Evolutionary conservation across 2,329 filamentous ascomycete genomes (phyloP).

Genomic region (Penicillium expansum): DNA sequence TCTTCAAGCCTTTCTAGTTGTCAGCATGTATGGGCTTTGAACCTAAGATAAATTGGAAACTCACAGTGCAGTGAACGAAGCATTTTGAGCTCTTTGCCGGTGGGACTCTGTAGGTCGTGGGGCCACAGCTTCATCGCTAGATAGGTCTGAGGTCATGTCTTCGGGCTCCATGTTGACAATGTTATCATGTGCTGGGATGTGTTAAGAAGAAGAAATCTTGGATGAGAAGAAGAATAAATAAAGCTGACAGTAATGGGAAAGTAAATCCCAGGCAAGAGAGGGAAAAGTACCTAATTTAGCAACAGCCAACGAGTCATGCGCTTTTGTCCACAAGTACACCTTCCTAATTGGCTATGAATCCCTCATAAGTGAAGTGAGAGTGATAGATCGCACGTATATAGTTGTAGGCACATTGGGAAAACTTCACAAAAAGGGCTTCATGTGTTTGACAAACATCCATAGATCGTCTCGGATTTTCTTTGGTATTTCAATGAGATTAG

Average conservation of each 20-base stretch:
- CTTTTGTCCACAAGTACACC: background rate
- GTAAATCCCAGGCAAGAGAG: background rate
- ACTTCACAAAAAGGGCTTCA: too few relatives aligned
- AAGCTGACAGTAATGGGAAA: too few relatives aligned
- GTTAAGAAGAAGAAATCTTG: background rate
- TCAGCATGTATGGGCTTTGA: background rate
- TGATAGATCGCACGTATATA: background rate
- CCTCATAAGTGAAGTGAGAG: background rate
- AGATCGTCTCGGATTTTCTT: background rate
- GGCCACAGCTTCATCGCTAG: conserved; percentile 23
- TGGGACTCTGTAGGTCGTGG: background rate
- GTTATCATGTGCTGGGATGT: background rate
- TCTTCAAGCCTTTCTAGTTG: conserved; percentile 36
- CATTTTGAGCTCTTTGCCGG: conserved; percentile 45
- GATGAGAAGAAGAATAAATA: background rate
- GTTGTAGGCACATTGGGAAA: background rate
- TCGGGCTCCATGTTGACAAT: conserved; percentile 1
- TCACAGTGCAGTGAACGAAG: conserved; percentile 50
- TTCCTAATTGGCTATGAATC: background rate
- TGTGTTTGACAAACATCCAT: background rate
- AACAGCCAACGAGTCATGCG: background rate
- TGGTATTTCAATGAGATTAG: background rate
- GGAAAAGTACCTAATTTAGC: background rate
- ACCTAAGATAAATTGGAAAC: conserved; percentile 13
- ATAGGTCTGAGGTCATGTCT: conserved; percentile 25